Evolutionary conservation across 805 yeast genomes (phyloP).

Genomic region (Vanderwaltozyma yarrowii): DNA sequence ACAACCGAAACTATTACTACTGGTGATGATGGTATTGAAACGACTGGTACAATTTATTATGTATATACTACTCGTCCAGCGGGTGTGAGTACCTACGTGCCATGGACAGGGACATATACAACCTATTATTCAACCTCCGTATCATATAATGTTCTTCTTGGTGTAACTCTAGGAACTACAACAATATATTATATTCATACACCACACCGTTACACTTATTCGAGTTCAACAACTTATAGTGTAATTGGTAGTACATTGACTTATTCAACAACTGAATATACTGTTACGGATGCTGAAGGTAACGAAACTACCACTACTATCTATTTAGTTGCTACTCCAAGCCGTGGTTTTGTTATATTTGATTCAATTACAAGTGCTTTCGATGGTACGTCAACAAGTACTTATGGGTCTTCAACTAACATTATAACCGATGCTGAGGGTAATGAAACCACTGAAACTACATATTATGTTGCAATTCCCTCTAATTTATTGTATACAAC

Average conservation of each 20-base stretch:
- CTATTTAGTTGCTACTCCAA: constrained; percentile 4
- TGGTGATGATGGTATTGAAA: not conserved
- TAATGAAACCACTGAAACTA: not conserved
- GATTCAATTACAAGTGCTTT: not conserved
- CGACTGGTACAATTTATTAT: not conserved
- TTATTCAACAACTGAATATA: no score
- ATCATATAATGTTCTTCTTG: not conserved
- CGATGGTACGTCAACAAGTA: not conserved
- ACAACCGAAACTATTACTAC: not conserved
- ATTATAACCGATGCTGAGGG: not conserved
- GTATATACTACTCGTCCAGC: not conserved
- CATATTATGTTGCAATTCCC: not conserved
- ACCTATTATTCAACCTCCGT: not conserved
- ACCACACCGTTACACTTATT: not conserved
- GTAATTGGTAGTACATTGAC: no score
- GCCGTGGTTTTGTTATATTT: not conserved
- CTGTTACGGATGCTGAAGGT: constrained; percentile 5
- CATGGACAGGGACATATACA: constrained; percentile 4
- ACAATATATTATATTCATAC: not conserved
- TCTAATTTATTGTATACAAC: not conserved
- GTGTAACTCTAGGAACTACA: not conserved
- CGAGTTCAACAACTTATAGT: not conserved
- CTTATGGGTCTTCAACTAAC: no score
- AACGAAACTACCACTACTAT: constrained; percentile 3
- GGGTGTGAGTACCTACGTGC: constrained; percentile 1